Evolutionary conservation across 192 early-diverging fungal species (phyloP).

Genomic region (Spizellomyces punctatus): DNA sequence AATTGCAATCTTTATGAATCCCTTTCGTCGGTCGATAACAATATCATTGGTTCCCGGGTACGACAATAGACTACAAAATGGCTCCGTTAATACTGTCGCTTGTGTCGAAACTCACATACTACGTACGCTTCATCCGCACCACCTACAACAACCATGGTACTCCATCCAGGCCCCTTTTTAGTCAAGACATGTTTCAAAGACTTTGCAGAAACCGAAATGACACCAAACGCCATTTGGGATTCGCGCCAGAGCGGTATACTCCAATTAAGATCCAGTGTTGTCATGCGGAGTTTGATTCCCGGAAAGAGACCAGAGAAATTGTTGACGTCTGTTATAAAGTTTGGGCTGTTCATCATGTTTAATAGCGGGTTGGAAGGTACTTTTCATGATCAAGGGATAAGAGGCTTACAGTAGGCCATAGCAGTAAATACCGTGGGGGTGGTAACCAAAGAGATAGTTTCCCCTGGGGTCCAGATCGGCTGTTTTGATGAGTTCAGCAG

Average conservation of each 20-base stretch:
- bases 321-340: constrained; percentile 14
- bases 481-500: constrained; percentile 77
- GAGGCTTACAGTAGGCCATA: constrained; percentile 27
- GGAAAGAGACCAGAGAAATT: constrained; percentile 26
- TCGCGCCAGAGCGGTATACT: constrained; percentile 36
- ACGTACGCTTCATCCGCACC: constrained; percentile 35
- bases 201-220: constrained; percentile 15
- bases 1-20: constrained; percentile 85
- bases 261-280: constrained; percentile 34
- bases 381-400: not conserved
- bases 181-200: constrained; percentile 27
- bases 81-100: too few species aligned
- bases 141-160: constrained; percentile 36
- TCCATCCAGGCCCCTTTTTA: constrained; percentile 22
- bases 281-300: constrained; percentile 21
- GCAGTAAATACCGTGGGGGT: constrained; percentile 69
- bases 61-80: constrained; percentile 18
- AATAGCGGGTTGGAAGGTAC: not conserved
- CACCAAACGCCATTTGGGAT: constrained; percentile 24
- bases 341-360: constrained; percentile 8
- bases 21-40: constrained; percentile 38
- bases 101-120: not conserved
- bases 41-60: constrained; percentile 46
- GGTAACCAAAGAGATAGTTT: constrained; percentile 89
- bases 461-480: constrained; percentile 77